Evolutionary conservation across 2,329 filamentous ascomycete species (phyloP).

Genomic region (Gremmenia infestans): DNA sequence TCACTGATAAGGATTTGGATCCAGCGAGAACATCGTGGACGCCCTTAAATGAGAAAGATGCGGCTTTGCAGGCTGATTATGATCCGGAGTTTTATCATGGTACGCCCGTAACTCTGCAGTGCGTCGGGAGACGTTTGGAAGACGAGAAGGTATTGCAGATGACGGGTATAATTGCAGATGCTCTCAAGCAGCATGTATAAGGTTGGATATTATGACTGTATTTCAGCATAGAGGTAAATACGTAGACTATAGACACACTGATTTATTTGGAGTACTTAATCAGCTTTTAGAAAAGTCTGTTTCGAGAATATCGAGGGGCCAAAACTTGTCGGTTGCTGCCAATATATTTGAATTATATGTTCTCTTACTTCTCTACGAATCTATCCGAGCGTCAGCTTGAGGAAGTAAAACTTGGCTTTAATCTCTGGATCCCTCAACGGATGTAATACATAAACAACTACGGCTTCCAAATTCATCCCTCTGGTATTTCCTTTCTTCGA

Average conservation of each 20-base stretch:
- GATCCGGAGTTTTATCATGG: conserved; percentile 30
- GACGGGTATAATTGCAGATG: conserved; percentile 33
- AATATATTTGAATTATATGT: neutral
- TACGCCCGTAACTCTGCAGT: conserved; percentile 27
- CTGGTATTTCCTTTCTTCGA: no score
- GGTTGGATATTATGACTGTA: neutral
- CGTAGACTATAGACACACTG: neutral
- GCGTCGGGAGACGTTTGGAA: conserved; percentile 28
- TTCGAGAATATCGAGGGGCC: no score
- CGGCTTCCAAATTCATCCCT: no score
- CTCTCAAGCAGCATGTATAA: conserved; percentile 21
- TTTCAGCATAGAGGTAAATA: neutral
- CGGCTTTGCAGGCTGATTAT: conserved; percentile 27
- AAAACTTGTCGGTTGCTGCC: no score
- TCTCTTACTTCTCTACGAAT: neutral
- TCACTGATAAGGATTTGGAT: conserved; percentile 37
- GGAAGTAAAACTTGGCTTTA: no score
- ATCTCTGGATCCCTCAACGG: no score
- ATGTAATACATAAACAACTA: no score
- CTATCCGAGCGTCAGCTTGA: no score
- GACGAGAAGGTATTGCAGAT: conserved; percentile 35
- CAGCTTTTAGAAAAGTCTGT: no score
- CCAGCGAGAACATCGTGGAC: conserved; percentile 18
- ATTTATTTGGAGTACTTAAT: neutral
- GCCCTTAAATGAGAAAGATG: conserved; percentile 27